A percentile compares a stretch with the other conserved stretches of the same genome.
Evolutionary conservation across 257 asterid genomes (phyloP).

Genomic region (Capsicum baccatum): DNA sequence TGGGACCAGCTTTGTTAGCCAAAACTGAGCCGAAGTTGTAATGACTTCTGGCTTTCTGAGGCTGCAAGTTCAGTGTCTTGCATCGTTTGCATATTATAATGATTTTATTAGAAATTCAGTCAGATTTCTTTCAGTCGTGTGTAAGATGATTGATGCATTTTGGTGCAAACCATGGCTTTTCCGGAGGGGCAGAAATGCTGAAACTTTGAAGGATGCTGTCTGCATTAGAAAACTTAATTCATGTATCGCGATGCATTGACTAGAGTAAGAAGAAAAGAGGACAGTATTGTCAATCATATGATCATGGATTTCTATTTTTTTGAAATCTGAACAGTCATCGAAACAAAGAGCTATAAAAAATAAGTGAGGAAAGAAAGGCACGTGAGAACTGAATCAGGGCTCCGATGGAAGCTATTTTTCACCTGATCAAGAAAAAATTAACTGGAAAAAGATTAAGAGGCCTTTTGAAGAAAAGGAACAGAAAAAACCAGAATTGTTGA

Average conservation of each 20-base stretch:
- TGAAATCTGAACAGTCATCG: neutral
- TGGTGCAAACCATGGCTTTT: neutral
- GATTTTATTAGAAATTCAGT: neutral
- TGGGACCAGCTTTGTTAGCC: neutral
- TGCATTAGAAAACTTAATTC: conserved; percentile 5
- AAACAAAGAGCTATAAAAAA: neutral
- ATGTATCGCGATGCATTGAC: neutral
- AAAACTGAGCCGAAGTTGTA: neutral
- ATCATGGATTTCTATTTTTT: neutral
- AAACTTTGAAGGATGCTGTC: neutral
- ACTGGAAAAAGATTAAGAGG: neutral
- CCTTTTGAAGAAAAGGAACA: neutral
- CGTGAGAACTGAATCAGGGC: neutral
- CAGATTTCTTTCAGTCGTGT: neutral
- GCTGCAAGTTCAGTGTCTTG: conserved; percentile 13
- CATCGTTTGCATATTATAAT: neutral
- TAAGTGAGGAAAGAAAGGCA: conserved; percentile 18
- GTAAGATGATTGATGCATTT: conserved; percentile 17
- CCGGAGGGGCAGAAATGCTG: neutral
- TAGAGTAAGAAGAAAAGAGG: neutral
- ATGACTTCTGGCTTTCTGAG: neutral
- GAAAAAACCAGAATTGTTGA: neutral
- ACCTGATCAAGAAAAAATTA: neutral
- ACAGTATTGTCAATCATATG: neutral
- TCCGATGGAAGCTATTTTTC: neutral